Evolutionary conservation across 225 moss, liverwort and hornwort genomes (phyloP), one percentile per base, ranked within the genome.

Genomic region (Lunularia cruciata): DNA sequence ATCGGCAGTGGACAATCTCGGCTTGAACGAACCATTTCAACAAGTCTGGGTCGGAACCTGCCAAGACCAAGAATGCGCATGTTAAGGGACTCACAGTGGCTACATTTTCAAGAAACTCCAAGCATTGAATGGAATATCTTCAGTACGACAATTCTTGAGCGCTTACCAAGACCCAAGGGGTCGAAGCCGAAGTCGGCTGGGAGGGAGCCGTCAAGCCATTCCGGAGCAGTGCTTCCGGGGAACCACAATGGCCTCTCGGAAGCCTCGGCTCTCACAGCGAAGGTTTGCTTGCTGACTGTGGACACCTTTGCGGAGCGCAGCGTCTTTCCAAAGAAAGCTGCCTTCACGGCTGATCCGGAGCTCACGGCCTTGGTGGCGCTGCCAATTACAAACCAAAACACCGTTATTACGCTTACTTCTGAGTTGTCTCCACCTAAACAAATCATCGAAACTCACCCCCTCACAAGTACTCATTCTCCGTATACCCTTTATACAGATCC

Each of bases 101-200:
- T 11, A 43, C 11, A 3, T 6, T n/a, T n/a, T n/a, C n/a, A n/a
- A n/a, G n/a, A n/a, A n/a, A n/a, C n/a, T n/a, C 40, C 40, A 40
- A 40, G 40, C 40, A 40, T 6, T 40, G 6, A 40, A 40, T 40
- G 40, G n/a, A n/a, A n/a, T n/a, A n/a, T n/a, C n/a, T n/a, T n/a
- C n/a, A n/a, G n/a, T n/a, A n/a, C n/a, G n/a, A n/a, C n/a, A n/a
- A n/a, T 7, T 34, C 23, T 47, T 23, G 18, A 27, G 0, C n/a
- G n/a, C 84, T 28, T 54, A 92, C 92, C 87, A 11, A 95, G 88
- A 25, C 81, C 88, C 0, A 92, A 84, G 20, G 95, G 95, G 62
- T 95, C 95, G 79, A 95, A 95, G 26, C 95, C 95, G 63, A 75
- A 95, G 81, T 95, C 91, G 30, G 74, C 95, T 8, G 95, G 95